Percentiles rank a stretch among this genome's conserved stretches.
phyloP scores from a whole-genome alignment of 1,284 basidiomycete genomes.

The Ustilago curta region DNA sequence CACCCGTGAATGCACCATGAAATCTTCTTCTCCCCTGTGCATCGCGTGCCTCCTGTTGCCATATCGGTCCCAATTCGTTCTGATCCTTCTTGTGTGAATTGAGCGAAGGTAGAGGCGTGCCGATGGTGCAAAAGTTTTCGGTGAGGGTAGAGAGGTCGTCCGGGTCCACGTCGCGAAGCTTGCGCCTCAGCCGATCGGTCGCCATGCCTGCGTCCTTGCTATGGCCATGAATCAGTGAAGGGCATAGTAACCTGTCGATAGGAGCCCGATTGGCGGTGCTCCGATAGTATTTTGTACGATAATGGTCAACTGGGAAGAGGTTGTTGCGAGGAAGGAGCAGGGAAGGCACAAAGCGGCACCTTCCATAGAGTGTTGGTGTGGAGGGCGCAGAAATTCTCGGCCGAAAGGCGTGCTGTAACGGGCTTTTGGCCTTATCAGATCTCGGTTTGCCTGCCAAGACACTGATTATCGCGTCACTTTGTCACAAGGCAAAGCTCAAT shows the following conservation, averaged over 20 bases:
- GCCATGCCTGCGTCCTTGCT: constrained; percentile 62
- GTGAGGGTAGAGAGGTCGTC: constrained; percentile 79
- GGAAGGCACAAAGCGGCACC: not conserved
- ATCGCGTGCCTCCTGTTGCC: constrained; percentile 97
- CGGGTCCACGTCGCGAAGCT: constrained; percentile 83
- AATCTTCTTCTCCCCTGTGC: constrained; percentile 91
- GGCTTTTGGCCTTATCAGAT: not conserved
- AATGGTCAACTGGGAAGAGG: no score
- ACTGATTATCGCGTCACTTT: not conserved
- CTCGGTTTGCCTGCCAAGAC: no score
- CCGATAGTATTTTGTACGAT: not conserved
- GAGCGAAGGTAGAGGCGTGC: constrained; percentile 88
- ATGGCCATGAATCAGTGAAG: no score
- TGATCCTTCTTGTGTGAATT: constrained; percentile 85
- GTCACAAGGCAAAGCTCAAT: no score
- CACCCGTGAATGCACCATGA: constrained; percentile 97
- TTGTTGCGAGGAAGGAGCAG: no score
- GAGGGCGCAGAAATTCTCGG: constrained; percentile 5
- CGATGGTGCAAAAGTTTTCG: constrained; percentile 92
- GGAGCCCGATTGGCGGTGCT: not conserved
- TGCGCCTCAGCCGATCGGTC: constrained; percentile 73
- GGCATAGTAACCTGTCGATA: not conserved
- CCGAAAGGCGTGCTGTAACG: not conserved
- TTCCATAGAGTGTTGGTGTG: constrained; percentile 12
- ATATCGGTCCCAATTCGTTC: constrained; percentile 92